Conservation (phyloP, 768 basidiomycete genomes). For the Sistotremastrum suecicum region DNA sequence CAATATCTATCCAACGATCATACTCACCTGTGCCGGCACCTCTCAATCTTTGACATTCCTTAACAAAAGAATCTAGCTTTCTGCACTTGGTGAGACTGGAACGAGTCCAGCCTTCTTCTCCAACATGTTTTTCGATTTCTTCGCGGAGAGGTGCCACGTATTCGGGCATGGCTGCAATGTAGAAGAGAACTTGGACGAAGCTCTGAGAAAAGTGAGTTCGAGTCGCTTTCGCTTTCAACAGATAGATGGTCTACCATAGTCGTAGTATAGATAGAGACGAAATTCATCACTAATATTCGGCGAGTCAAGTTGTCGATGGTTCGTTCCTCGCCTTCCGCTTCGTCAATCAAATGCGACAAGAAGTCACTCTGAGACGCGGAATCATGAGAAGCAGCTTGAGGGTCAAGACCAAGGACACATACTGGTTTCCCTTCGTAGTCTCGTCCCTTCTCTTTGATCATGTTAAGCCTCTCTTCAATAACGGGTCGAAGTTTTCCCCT, state of each 20-base stretch:
- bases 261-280: background rate
- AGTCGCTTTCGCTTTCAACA: background rate
- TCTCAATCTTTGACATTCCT: conserved; percentile 1
- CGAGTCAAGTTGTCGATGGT: background rate
- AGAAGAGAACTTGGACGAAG: background rate
- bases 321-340: conserved; percentile 1
- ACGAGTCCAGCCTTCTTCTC: background rate
- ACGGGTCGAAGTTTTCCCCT: conserved; percentile 1
- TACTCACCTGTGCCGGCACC: background rate
- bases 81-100: background rate
- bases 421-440: conserved; percentile 9
- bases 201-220: background rate
- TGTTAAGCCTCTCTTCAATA: conserved; percentile 4
- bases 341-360: conserved; percentile 10
- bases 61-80: background rate
- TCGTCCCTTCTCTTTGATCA: conserved; percentile 1
- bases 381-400: background rate
- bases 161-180: background rate
- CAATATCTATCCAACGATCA: background rate
- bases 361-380: conserved; percentile 7
- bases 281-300: conserved; percentile 1
- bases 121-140: background rate
- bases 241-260: background rate
- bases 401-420: conserved; percentile 10
- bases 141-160: conserved; percentile 3